Conservation (phyloP, 805 yeast species). For the Ogataea angusta region DNA sequence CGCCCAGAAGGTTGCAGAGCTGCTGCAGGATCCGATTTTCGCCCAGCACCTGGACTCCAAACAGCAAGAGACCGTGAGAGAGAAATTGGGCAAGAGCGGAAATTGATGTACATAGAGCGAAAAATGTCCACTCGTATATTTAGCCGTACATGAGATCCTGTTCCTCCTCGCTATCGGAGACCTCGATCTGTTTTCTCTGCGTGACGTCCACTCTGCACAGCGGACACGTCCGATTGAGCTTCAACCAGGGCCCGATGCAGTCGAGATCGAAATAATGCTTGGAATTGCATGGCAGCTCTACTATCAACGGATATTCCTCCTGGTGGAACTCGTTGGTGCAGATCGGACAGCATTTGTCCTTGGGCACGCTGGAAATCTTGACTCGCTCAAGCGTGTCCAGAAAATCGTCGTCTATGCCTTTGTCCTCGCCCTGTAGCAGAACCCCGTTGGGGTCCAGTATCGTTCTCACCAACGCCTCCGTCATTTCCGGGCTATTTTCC, state of each 20-base stretch:
- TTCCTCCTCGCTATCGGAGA: constrained; percentile 50
- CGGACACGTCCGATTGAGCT: constrained; percentile 74
- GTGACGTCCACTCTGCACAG: constrained; percentile 74
- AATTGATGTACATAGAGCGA: constrained; percentile 4
- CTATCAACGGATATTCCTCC: constrained; percentile 78
- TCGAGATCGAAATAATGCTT: constrained; percentile 83
- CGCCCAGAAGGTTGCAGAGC: constrained; percentile 64
- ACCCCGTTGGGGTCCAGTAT: constrained; percentile 12
- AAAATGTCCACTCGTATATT: background rate
- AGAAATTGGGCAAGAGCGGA: constrained; percentile 3
- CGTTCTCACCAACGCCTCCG: constrained; percentile 10
- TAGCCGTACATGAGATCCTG: constrained; percentile 79
- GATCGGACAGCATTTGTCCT: constrained; percentile 73
- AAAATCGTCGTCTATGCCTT: constrained; percentile 65
- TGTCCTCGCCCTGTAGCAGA: constrained; percentile 4
- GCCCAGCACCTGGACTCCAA: constrained; percentile 44
- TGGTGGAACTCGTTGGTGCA: constrained; percentile 71
- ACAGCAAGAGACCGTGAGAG: constrained; percentile 21
- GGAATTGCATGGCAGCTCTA: constrained; percentile 62
- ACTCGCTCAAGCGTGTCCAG: constrained; percentile 79
- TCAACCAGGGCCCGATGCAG: constrained; percentile 88
- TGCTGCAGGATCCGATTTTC: constrained; percentile 70
- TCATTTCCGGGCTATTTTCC: constrained; percentile 5
- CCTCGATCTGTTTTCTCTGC: constrained; percentile 36
- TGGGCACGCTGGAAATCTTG: constrained; percentile 35